These are phyloP conservation scores for Xylaria nigripes DNA, from an alignment of 495 filamentous ascomycete species.

Conservation along the genomic window DNA sequence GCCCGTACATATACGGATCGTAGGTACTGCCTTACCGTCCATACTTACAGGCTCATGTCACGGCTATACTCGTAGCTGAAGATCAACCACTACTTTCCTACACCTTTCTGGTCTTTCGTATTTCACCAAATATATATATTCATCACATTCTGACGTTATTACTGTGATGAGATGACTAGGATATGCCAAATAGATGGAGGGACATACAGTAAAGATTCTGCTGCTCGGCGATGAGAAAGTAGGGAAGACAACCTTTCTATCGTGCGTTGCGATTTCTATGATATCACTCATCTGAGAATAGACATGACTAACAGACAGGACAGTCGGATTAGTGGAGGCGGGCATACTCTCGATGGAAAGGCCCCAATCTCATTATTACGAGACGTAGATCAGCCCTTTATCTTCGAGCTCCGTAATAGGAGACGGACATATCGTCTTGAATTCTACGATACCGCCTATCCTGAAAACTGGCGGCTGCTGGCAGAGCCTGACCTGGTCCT, in stretches of 20 bases:
- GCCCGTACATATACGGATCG: too few species aligned
- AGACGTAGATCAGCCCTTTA: constrained; percentile 75
- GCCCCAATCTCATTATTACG: constrained; percentile 48
- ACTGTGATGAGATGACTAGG: background rate
- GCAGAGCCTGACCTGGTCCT: constrained; percentile 59
- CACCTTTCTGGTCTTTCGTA: too few species aligned
- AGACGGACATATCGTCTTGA: constrained; percentile 59
- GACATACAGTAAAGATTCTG: constrained; percentile 55
- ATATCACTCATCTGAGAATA: background rate
- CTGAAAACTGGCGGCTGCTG: constrained; percentile 67
- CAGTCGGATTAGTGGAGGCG: constrained; percentile 41
- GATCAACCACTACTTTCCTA: too few species aligned
- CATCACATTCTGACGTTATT: too few species aligned
- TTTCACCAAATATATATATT: too few species aligned
- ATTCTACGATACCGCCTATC: constrained; percentile 70
- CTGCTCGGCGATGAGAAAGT: constrained; percentile 72
- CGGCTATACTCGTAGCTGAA: too few species aligned
- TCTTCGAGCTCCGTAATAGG: constrained; percentile 61
- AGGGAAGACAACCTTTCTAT: constrained; percentile 83
- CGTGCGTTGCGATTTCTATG: constrained; percentile 48
- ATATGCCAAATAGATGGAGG: constrained; percentile 28
- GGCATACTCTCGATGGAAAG: constrained; percentile 28
- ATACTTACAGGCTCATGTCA: too few species aligned
- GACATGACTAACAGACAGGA: background rate
- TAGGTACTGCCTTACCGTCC: too few species aligned